Percentiles rank a stretch among this genome's conserved stretches.
These are phyloP conservation scores for Boletus edulis DNA, from an alignment of 768 basidiomycete species.

Conservation along the genomic window DNA sequence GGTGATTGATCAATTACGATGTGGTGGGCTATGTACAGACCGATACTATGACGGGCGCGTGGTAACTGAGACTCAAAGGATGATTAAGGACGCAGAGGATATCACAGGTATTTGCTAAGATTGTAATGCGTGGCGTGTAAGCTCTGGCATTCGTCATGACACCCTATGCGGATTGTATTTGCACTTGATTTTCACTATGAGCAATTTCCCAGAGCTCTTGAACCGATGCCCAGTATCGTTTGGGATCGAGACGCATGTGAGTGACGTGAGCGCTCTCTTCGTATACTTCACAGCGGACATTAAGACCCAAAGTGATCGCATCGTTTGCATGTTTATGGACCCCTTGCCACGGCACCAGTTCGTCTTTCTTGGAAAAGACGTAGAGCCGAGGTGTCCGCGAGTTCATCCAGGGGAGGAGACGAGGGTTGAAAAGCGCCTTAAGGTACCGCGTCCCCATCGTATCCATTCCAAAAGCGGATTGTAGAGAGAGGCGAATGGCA, in stretches of 20 bases:
- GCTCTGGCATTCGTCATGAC: too few species aligned
- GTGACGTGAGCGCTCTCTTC: constrained; percentile 36
- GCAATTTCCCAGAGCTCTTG: constrained; percentile 20
- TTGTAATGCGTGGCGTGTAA: too few species aligned
- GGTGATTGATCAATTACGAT: too few species aligned
- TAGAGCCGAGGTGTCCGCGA: constrained; percentile 34
- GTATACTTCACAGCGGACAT: constrained; percentile 29
- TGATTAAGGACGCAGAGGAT: too few species aligned
- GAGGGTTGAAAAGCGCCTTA: constrained; percentile 18
- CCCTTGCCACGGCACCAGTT: constrained; percentile 26
- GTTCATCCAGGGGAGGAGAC: constrained; percentile 32
- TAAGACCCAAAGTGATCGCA: constrained; percentile 23
- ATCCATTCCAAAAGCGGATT: constrained; percentile 18
- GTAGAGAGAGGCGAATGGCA: constrained; percentile 6
- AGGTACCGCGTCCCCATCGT: constrained; percentile 1
- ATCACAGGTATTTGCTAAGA: too few species aligned
- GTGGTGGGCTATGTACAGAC: too few species aligned
- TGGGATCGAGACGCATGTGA: constrained; percentile 31
- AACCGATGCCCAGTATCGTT: constrained; percentile 27
- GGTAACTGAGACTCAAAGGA: too few species aligned
- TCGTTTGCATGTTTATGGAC: constrained; percentile 26
- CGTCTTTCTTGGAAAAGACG: constrained; percentile 33
- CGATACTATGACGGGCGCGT: too few species aligned
- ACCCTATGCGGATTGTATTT: background rate
- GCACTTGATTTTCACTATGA: constrained; percentile 1